These are phyloP conservation scores for Anaeramoeba flamelloides DNA, from an alignment of 78 protist genomes.

Conservation along the genomic window DNA sequence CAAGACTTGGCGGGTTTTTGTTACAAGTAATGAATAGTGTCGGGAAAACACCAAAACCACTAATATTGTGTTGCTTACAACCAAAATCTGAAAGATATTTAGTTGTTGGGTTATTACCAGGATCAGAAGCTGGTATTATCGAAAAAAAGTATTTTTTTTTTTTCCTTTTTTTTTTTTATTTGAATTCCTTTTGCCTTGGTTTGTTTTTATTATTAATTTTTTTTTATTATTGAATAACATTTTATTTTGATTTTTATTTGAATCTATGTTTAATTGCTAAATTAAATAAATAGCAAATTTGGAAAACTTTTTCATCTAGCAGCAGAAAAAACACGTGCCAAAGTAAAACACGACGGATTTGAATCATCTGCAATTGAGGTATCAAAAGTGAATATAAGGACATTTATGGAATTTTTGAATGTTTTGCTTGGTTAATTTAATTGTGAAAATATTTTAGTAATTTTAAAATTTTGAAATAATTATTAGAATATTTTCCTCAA, in stretches of 20 bases:
- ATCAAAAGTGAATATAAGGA: conserved; percentile 15
- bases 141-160: too few relatives aligned
- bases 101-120: conserved; percentile 32
- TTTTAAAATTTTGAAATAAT: too few relatives aligned
- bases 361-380: conserved; percentile 33
- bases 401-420: conserved; percentile 30
- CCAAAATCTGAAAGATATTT: conserved; percentile 16
- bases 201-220: too few relatives aligned
- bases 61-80: conserved; percentile 29
- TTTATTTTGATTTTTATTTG: too few relatives aligned
- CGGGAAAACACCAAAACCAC: conserved; percentile 25
- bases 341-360: conserved; percentile 25
- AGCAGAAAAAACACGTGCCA: conserved; percentile 17
- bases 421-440: too few relatives aligned
- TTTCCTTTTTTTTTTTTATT: too few relatives aligned
- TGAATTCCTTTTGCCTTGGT: too few relatives aligned
- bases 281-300: too few relatives aligned
- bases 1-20: conserved; percentile 32
- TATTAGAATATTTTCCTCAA: too few relatives aligned
- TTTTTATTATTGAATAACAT: too few relatives aligned
- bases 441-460: too few relatives aligned
- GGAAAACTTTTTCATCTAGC: conserved; percentile 27
- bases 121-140: conserved; percentile 4
- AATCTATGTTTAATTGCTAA: too few relatives aligned
- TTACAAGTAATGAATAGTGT: conserved; percentile 19